Conservation (phyloP, 2,329 filamentous ascomycete species). For the Alternaria novae-zelandiae region DNA sequence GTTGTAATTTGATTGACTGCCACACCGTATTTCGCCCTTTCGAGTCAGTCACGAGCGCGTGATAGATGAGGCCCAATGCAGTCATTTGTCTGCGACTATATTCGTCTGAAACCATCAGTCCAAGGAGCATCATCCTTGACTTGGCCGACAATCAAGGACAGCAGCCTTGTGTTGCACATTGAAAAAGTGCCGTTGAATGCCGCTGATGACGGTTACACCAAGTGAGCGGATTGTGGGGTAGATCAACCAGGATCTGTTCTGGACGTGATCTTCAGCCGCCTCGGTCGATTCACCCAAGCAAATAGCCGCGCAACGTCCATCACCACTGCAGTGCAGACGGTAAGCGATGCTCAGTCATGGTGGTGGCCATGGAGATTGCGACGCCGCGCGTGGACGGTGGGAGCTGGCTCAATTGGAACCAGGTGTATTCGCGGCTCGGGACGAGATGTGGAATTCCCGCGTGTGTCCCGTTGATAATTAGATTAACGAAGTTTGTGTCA, state of each 20-base stretch:
- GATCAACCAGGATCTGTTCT: slow-evolving; percentile 12
- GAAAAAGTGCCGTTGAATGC: slow-evolving; percentile 25
- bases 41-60: slow-evolving; percentile 31
- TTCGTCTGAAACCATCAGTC: slow-evolving; percentile 14
- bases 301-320: slow-evolving; percentile 26
- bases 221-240: slow-evolving; percentile 37
- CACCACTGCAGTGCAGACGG: slow-evolving; percentile 13
- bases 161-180: slow-evolving; percentile 24
- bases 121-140: slow-evolving; percentile 5
- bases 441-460: slow-evolving; percentile 39
- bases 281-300: slow-evolving; percentile 27
- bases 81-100: slow-evolving; percentile 18
- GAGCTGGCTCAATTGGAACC: slow-evolving; percentile 26
- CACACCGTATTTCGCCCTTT: slow-evolving; percentile 38
- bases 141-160: slow-evolving; percentile 1
- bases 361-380: slow-evolving; percentile 13
- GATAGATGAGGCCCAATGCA: slow-evolving; percentile 29
- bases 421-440: slow-evolving; percentile 44
- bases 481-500: slow-evolving; percentile 45
- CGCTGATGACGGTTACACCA: slow-evolving; percentile 23
- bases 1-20: slow-evolving; percentile 45
- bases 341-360: slow-evolving; percentile 11
- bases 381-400: slow-evolving; percentile 21
- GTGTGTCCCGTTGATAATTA: slow-evolving; percentile 30
- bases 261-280: slow-evolving; percentile 25